Percentiles rank a stretch among this genome's conserved stretches.
phyloP scores from a whole-genome alignment of 805 yeast genomes.

The Yarrowia yakushimensis region DNA sequence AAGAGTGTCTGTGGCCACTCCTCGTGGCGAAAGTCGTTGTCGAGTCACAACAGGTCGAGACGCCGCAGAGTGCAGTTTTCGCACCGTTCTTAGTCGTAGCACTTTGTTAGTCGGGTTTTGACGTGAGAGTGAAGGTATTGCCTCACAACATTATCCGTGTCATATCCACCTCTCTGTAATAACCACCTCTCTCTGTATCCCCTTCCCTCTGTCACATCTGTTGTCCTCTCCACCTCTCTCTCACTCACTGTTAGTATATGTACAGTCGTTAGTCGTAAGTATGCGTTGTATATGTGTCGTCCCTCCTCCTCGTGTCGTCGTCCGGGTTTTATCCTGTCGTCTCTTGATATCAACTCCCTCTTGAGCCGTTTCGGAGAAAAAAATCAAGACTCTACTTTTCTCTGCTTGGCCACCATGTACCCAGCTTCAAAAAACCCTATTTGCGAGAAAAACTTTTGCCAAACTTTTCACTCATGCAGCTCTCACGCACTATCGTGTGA shows the following conservation, averaged over 20 bases:
- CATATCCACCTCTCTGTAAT: no score
- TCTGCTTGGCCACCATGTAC: background rate
- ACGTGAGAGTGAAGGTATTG: no score
- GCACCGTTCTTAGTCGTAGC: background rate
- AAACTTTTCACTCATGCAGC: conserved; percentile 8
- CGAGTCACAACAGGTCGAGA: background rate
- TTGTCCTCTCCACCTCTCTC: background rate
- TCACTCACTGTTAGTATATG: conserved; percentile 16
- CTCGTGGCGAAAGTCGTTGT: background rate
- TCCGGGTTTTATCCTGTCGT: no score
- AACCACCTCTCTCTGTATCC: no score
- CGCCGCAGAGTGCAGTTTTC: background rate
- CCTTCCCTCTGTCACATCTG: no score
- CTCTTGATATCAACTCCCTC: no score
- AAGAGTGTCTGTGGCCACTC: conserved; percentile 3
- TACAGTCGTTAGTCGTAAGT: background rate
- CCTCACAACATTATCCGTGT: no score
- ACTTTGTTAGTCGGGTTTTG: background rate
- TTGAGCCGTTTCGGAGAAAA: background rate
- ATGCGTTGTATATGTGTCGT: background rate
- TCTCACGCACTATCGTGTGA: conserved; percentile 14
- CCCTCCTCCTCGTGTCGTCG: background rate
- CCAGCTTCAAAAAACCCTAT: background rate
- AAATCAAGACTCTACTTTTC: background rate
- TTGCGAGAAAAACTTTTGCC: background rate